Evolutionary conservation across 208 protist genomes (phyloP).

Genomic region (Crithidia brevicula): DNA sequence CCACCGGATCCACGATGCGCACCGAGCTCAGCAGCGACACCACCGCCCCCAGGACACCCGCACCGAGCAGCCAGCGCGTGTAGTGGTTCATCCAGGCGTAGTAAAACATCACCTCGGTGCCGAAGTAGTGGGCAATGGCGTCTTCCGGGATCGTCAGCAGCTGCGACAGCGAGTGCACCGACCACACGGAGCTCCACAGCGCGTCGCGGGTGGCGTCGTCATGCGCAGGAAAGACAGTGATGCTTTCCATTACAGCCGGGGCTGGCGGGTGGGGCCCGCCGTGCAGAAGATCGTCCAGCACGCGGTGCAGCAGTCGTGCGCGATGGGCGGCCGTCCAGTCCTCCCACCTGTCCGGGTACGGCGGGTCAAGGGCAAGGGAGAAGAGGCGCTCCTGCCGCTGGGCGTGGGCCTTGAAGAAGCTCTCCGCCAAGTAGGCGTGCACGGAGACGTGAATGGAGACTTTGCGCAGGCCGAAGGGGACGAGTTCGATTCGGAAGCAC

Average conservation of each 20-base stretch:
- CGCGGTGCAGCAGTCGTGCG: constrained; percentile 47
- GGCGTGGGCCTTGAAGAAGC: constrained; percentile 42
- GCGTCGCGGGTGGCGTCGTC: constrained; percentile 39
- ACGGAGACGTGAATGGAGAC: constrained; percentile 47
- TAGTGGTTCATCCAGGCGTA: constrained; percentile 87
- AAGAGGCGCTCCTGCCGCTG: constrained; percentile 19
- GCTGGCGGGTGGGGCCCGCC: constrained; percentile 24
- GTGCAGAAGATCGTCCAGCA: constrained; percentile 43
- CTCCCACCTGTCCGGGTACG: constrained; percentile 31
- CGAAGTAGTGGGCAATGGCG: constrained; percentile 57
- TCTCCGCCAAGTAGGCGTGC: constrained; percentile 28
- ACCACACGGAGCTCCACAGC: constrained; percentile 23
- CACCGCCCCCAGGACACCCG: constrained; percentile 31
- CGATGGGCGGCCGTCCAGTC: constrained; percentile 47
- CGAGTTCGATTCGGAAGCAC: constrained; percentile 41
- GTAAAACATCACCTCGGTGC: constrained; percentile 69
- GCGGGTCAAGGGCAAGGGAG: constrained; percentile 33
- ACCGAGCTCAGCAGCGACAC: constrained; percentile 33
- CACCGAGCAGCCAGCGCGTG: constrained; percentile 52
- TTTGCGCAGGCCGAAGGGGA: constrained; percentile 22
- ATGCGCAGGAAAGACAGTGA: constrained; percentile 43
- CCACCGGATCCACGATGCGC: constrained; percentile 7
- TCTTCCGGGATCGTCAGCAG: constrained; percentile 27
- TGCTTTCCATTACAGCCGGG: constrained; percentile 13
- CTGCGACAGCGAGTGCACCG: constrained; percentile 8